A percentile compares a stretch with the other conserved stretches of the same genome.
These are phyloP conservation scores for Pelargonium citronellum DNA, from an alignment of 441 rosid species.

Conservation along the genomic window DNA sequence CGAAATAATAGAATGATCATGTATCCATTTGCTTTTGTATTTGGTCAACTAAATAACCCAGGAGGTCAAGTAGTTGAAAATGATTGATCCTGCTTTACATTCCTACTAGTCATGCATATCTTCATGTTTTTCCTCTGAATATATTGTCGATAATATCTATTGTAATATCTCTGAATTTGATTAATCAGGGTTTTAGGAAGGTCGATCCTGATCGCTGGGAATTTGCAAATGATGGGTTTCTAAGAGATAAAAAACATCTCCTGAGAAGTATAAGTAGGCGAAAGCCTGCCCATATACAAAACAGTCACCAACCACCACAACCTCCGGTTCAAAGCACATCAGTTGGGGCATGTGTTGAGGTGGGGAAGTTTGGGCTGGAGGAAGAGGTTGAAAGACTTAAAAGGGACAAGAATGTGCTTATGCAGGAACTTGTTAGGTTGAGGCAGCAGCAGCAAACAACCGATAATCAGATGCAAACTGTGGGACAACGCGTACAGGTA, in stretches of 20 bases:
- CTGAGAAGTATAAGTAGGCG: neutral
- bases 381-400: constrained; percentile 19
- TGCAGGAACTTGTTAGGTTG: constrained; percentile 17
- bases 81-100: too few species aligned
- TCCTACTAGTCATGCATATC: too few species aligned
- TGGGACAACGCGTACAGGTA: constrained; percentile 2
- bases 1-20: too few species aligned
- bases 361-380: constrained; percentile 12
- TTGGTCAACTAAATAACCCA: too few species aligned
- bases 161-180: too few species aligned
- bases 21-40: too few species aligned
- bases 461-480: neutral
- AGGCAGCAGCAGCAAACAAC: constrained; percentile 11
- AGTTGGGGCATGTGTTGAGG: constrained; percentile 3
- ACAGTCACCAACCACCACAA: constrained; percentile 1
- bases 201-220: constrained; percentile 7
- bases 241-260: constrained; percentile 5
- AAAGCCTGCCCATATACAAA: neutral
- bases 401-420: constrained; percentile 11
- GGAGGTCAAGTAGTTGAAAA: too few species aligned
- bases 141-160: too few species aligned
- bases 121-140: too few species aligned
- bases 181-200: constrained; percentile 6
- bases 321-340: neutral
- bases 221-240: neutral